Base-by-base conservation (phyloP, 371 early-diverging fungal genomes). In the Capniomyces stellatus region DNA sequence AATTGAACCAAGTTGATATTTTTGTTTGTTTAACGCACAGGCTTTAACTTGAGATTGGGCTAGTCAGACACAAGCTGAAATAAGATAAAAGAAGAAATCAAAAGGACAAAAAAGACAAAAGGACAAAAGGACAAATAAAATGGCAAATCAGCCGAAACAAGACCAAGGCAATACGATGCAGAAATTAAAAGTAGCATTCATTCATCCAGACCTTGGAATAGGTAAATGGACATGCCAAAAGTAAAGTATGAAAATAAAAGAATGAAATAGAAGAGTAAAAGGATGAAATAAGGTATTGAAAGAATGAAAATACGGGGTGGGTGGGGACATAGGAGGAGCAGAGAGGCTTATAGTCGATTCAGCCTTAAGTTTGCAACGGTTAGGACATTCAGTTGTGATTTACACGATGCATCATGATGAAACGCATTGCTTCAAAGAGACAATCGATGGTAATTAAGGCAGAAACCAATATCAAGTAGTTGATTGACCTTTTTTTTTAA, bases 331-430 rank as follows among this genome's bases (percentile, higher is more conserved):
- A 79, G 92, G 94, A 43, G 96, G 96, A 23, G 96, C 96, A 4
- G 96, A 96, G 64, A 74, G 95, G 23, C 72, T 96, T n/a, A 83
- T 94, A 0, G 91, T 94, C 12, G 94, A 96, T 73, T 83, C 90
- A 1, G 94, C 93, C 1, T 69, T 81, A 0, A 87, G 84, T 22
- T 71, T 92, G 46, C 81, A 87, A 63, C 55, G 63, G 24, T 75
- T 71, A 31, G 92, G 92, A 10, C 91, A 95, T 69, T 57, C 71
- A 10, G 85, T 93, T 0, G 60, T 66, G 30, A 72, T 93, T 55
- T 92, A 79, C 63, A 94, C 96, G 15, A 85, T 85, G 53, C 88
- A 94, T 67, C 90, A 92, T 60, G 89, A 91, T 64, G 71, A 71
- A 0, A 56, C 71, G 1, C 94, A 92, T 65, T 87, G 90, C 69